Conservation (phyloP, 2,329 filamentous ascomycete genomes). For the Endocalyx cinctus region DNA sequence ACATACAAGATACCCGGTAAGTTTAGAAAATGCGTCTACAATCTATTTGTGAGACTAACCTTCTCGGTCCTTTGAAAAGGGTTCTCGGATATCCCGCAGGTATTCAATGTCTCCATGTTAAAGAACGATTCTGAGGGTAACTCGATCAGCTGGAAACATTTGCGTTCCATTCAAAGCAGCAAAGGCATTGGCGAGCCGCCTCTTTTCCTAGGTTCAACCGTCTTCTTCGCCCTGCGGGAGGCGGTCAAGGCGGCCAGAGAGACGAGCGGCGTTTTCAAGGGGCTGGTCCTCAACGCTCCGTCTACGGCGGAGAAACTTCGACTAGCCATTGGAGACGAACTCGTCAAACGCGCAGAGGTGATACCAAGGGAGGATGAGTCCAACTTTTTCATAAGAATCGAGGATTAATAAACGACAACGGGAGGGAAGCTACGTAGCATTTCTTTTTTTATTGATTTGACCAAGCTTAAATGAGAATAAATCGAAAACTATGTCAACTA, state of each 20-base stretch:
- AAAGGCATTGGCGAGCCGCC: conserved; percentile 59
- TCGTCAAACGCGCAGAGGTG: conserved; percentile 25
- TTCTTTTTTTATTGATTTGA: too few species aligned
- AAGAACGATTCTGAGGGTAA: conserved; percentile 32
- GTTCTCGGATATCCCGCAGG: conserved; percentile 63
- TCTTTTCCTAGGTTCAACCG: conserved; percentile 49
- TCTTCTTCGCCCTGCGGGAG: conserved; percentile 50
- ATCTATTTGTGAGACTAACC: not conserved
- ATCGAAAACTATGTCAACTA: too few species aligned
- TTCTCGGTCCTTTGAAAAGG: conserved; percentile 28
- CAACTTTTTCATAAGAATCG: conserved; percentile 24
- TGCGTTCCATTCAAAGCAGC: conserved; percentile 50
- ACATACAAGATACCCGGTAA: conserved; percentile 56
- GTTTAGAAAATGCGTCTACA: too few species aligned
- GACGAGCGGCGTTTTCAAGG: conserved; percentile 39
- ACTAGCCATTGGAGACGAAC: conserved; percentile 29
- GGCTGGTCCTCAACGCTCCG: conserved; percentile 41
- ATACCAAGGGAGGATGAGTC: conserved; percentile 22
- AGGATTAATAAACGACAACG: too few species aligned
- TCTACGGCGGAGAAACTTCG: conserved; percentile 47
- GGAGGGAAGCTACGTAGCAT: too few species aligned
- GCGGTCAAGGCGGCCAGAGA: conserved; percentile 45
- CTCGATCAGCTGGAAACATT: conserved; percentile 43
- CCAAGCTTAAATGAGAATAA: too few species aligned
- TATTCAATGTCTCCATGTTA: conserved; percentile 59